Percentiles rank a stretch among this genome's conserved stretches.
Conservation (phyloP, 139 green algal genomes). For the Astrephomene gubernaculifera region DNA sequence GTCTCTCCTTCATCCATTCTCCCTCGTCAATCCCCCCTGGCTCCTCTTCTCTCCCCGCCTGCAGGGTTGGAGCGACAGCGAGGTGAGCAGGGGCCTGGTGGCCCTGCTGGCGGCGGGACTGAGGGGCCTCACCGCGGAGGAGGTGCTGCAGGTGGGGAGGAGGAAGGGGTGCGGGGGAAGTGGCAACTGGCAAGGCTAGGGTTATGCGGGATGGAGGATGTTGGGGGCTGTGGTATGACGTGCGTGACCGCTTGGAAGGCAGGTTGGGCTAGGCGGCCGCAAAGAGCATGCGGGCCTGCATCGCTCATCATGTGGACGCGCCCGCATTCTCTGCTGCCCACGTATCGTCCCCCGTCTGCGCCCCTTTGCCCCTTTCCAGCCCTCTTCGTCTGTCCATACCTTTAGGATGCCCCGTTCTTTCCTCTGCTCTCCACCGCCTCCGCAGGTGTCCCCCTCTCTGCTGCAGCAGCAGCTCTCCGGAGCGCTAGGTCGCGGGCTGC, state of each 20-base stretch:
- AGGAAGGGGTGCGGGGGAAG: not conserved
- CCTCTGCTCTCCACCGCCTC: not conserved
- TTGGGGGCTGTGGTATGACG: not conserved
- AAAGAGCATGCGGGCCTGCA: no score
- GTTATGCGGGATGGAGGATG: not conserved
- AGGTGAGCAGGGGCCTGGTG: constrained; percentile 81
- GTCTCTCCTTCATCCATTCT: not conserved
- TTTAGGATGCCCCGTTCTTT: not conserved
- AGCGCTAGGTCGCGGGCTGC: constrained; percentile 60
- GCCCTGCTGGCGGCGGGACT: constrained; percentile 75
- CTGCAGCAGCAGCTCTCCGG: constrained; percentile 34
- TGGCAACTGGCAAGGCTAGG: not conserved
- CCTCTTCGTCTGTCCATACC: not conserved
- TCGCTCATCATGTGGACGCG: no score
- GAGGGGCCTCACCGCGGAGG: constrained; percentile 72
- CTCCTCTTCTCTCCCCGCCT: not conserved
- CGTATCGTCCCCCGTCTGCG: not conserved
- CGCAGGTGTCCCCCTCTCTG: constrained; percentile 18
- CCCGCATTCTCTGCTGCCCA: no score
- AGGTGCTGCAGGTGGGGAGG: constrained; percentile 69
- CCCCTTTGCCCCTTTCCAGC: not conserved
- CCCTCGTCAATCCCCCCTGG: not conserved
- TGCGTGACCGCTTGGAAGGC: not conserved
- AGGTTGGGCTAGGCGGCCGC: not conserved
- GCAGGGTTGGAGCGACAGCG: constrained; percentile 68